Evolutionary conservation across 2,329 filamentous ascomycete species (phyloP), one percentile per base, ranked within the genome.

Genomic region (Mollisiaceae sp.): DNA sequence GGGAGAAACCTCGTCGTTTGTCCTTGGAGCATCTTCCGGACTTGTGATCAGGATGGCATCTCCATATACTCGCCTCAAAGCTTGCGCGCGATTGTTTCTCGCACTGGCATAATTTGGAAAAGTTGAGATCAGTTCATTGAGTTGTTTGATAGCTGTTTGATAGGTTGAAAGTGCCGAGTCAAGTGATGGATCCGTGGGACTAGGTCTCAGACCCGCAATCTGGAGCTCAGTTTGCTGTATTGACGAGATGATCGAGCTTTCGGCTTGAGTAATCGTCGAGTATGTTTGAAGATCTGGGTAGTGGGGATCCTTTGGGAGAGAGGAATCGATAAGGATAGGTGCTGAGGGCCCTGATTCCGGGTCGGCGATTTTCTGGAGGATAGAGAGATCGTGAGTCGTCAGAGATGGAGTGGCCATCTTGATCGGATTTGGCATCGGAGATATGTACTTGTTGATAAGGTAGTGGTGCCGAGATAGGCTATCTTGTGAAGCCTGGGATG

Each of bases 11-110:
- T 56, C 50, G 11, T 14, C 4, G 2, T 9, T 20, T 50, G 24
- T 50, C 52, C 52, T 35, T 18, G 27, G 27, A 36, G 27, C 18
- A 38, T 56, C 24, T 35, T 6, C 1, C 6, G 43, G 41, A n/a
- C 47, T 52, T 27, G 76, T 71, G 41, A 87, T 75, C 24, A 89
- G 77, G 73, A 88, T 80, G 2, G 80, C 78, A 73, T 91, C 88
- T 12, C 88, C 89, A 68, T 89, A 87, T 63, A 88, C 77, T 57
- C 89, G 80, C 24, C 89, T 80, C 36, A 85, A 72, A 9, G 89
- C 83, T 76, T 94, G 91, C 2, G 89, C 91, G 59, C 91, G 84
- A 77, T 94, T 94, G 75, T 93, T 91, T 65, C 87, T 85, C 6
- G 88, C 89, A 68, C 89, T 91, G 24, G 91, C 90, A 76, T 94